A percentile compares a stretch with the other conserved stretches of the same genome.
Evolutionary conservation across 2,329 filamentous ascomycete genomes (phyloP).

Genomic region (Apiospora marii): DNA sequence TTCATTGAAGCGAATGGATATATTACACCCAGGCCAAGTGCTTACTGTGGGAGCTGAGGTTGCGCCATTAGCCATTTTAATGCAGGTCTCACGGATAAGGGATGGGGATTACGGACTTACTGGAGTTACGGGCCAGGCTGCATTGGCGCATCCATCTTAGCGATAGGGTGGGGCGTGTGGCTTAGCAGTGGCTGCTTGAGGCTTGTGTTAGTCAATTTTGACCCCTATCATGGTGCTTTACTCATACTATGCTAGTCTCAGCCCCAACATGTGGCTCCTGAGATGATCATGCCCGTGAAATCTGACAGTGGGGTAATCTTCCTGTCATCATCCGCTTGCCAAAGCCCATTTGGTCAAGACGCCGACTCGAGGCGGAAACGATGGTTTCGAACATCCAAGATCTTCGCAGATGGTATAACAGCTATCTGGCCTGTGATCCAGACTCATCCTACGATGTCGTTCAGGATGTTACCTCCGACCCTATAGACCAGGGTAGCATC

Average conservation of each 20-base stretch:
- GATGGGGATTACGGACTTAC: neutral
- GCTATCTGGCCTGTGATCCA: neutral
- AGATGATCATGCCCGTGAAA: neutral
- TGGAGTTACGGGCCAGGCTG: neutral
- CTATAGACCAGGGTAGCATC: neutral
- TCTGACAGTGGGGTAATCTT: neutral
- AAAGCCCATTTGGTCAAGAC: no score
- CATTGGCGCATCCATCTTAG: no score
- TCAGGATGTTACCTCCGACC: neutral
- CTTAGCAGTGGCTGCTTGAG: no score
- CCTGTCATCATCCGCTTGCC: no score
- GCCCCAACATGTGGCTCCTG: neutral
- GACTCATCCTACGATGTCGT: neutral
- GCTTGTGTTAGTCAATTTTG: no score
- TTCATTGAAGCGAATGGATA: neutral
- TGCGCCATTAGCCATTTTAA: no score
- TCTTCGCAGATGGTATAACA: neutral
- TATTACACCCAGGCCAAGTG: no score
- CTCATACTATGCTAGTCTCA: neutral
- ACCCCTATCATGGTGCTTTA: no score
- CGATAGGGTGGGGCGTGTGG: no score
- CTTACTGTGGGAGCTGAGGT: neutral
- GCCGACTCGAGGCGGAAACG: neutral
- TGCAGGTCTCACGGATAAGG: neutral
- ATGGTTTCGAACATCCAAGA: neutral